Evolutionary conservation across 768 basidiomycete genomes (phyloP).

Genomic region (Russula foetens): DNA sequence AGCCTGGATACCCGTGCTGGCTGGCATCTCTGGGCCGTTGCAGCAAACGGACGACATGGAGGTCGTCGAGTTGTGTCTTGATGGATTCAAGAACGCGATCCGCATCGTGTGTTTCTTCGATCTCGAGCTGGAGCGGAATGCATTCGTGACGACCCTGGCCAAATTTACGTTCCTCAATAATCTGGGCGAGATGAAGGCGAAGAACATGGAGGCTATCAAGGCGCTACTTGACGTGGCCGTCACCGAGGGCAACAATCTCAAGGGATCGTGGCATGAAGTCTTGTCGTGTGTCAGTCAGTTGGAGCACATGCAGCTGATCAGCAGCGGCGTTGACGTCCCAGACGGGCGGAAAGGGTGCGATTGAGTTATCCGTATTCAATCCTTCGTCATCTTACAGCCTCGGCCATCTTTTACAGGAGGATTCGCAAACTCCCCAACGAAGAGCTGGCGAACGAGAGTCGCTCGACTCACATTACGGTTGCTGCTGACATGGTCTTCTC

Average conservation of each 20-base stretch:
- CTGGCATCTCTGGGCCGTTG: conserved; percentile 87
- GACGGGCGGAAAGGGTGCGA: conserved; percentile 81
- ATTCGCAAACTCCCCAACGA: conserved; percentile 70
- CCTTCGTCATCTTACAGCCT: neutral
- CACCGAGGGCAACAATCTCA: conserved; percentile 93
- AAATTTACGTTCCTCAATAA: conserved; percentile 99
- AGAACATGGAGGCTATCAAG: conserved; percentile 99
- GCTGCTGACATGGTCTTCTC: conserved; percentile 99
- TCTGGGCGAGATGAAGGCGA: conserved; percentile 96
- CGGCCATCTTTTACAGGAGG: conserved; percentile 26
- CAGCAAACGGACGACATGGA: conserved; percentile 95
- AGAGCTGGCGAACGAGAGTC: conserved; percentile 92
- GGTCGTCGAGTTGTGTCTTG: conserved; percentile 83
- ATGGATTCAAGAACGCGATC: conserved; percentile 96
- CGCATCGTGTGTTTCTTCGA: conserved; percentile 96
- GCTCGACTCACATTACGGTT: conserved; percentile 96
- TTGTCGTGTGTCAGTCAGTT: conserved; percentile 95
- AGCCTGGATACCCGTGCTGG: conserved; percentile 97
- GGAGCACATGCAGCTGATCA: conserved; percentile 97
- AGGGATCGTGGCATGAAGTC: conserved; percentile 94
- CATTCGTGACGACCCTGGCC: conserved; percentile 90
- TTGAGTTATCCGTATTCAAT: neutral
- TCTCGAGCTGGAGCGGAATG: conserved; percentile 94
- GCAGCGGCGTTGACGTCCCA: conserved; percentile 77
- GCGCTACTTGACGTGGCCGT: conserved; percentile 89